Conservation (phyloP, 2,329 filamentous ascomycete genomes). For the Epichloe festucae region DNA sequence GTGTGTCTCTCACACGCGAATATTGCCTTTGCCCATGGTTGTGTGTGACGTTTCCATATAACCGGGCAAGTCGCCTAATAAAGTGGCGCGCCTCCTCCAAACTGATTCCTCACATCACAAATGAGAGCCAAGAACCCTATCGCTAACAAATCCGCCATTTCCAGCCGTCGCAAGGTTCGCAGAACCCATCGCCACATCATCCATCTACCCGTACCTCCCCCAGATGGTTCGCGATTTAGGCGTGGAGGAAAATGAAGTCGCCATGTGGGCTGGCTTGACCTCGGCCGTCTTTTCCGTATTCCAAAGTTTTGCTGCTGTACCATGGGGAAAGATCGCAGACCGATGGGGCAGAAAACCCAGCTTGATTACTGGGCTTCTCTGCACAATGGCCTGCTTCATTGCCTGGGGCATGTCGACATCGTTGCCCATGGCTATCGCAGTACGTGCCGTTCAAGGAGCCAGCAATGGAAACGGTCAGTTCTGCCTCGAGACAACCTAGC, state of each 20-base stretch:
- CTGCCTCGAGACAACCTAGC: not conserved
- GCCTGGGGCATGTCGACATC: conserved; percentile 74
- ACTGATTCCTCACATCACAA: no score
- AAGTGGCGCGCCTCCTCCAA: not conserved
- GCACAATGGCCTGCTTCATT: conserved; percentile 70
- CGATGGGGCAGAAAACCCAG: conserved; percentile 68
- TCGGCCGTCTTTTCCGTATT: conserved; percentile 59
- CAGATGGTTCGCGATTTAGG: conserved; percentile 78
- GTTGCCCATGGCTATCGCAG: conserved; percentile 64
- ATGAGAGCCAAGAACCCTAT: not conserved
- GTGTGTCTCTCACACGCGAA: not conserved
- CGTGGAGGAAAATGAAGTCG: conserved; percentile 56
- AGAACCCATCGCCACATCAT: conserved; percentile 61
- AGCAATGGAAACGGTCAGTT: conserved; percentile 69
- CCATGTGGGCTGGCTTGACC: conserved; percentile 68
- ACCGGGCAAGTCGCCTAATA: not conserved
- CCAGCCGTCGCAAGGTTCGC: conserved; percentile 66
- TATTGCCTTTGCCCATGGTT: not conserved
- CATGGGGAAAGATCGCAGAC: conserved; percentile 70
- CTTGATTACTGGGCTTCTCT: conserved; percentile 59
- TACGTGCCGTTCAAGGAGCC: conserved; percentile 66
- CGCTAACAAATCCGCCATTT: not conserved
- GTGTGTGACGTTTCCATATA: not conserved
- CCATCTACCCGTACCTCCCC: conserved; percentile 53
- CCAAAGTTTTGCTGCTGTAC: conserved; percentile 58